Base-by-base conservation (phyloP, 2,329 filamentous ascomycete genomes). In the Pseudocercospora vitis region DNA sequence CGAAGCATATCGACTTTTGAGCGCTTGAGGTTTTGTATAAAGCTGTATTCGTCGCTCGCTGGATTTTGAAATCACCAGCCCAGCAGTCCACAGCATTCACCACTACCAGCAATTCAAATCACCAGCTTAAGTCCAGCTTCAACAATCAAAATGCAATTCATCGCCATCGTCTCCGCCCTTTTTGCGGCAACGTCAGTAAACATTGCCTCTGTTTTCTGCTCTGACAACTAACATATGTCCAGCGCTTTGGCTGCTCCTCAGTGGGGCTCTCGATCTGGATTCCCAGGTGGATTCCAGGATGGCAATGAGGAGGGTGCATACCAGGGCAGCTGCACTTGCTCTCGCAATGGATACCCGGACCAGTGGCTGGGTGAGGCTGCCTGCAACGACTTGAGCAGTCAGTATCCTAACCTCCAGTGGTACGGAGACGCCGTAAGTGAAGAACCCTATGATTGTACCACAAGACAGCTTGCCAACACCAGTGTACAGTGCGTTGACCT, bases 371-470 rank as follows among this genome's bases (percentile, higher is more conserved):
- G 44, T n/a, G 5, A 16, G 3, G 4, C 6, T 8, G 44, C 44
- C 11, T 47, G 44, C 44, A 4, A 21, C 3, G 44, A 47, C 21
- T 31, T 47, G 24, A 33, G n/a, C 24, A 19, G 12, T 14, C 28
- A 47, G 28, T 47, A 47, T 28, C 44, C 44, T 3, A 47, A 47
- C 44, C 18, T 47, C 2, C 16, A 47, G n/a, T 47, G 29, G 44
- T 9, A 14, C 7, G 28, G 44, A 14, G n/a, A 31, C 24, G 44
- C 26, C 29, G 44, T 47, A 47, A 47, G 44, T 47, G 3, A 12
- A 31, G 33, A 16, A 12, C n/a, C 14, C 16, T 16, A 14, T 16
- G 4, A 37, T 16, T 11, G 7, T 7, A 14, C 32, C 12, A 14
- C 2, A 16, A 3, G 32, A 14, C 7, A 2, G 7, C 18, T 37